Percentiles rank a stretch among this genome's conserved stretches.
phyloP scores from a whole-genome alignment of 164 flowering plant genomes.

The Berberis thunbergii region DNA sequence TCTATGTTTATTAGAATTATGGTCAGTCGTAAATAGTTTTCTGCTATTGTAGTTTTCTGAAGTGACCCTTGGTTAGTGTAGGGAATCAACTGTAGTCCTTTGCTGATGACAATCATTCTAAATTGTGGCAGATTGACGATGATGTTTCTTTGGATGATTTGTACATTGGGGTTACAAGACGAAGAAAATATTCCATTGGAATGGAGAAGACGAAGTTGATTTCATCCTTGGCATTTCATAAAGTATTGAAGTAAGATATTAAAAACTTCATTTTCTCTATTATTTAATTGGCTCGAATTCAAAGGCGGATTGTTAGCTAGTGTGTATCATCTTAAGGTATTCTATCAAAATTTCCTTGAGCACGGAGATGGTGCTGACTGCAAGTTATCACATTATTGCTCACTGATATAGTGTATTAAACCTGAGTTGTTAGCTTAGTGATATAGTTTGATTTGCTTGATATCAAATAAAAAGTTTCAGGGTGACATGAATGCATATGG shows the following conservation, averaged over 20 bases:
- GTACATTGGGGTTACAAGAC: constrained; percentile 54
- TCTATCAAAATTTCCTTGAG: too few relatives aligned
- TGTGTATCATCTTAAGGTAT: background rate
- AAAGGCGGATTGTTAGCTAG: background rate
- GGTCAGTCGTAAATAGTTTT: background rate
- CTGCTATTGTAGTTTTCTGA: background rate
- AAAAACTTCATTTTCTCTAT: background rate
- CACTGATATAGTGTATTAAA: too few relatives aligned
- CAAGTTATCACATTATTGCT: too few relatives aligned
- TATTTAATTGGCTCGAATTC: background rate
- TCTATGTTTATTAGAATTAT: background rate
- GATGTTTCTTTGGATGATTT: constrained; percentile 19
- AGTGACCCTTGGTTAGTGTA: background rate
- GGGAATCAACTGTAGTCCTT: background rate
- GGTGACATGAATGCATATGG: too few relatives aligned
- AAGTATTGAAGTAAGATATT: constrained; percentile 41
- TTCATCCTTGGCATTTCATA: constrained; percentile 44
- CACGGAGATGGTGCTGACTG: too few relatives aligned
- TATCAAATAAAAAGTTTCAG: too few relatives aligned
- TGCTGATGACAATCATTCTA: background rate
- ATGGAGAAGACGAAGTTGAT: constrained; percentile 29
- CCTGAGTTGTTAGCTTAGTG: too few relatives aligned
- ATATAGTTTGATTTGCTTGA: too few relatives aligned
- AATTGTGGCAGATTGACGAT: constrained; percentile 38
- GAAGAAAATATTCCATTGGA: constrained; percentile 42